These are phyloP conservation scores for Ophiosphaerella narmari DNA, from an alignment of 2,329 filamentous ascomycete genomes.

Conservation along the genomic window DNA sequence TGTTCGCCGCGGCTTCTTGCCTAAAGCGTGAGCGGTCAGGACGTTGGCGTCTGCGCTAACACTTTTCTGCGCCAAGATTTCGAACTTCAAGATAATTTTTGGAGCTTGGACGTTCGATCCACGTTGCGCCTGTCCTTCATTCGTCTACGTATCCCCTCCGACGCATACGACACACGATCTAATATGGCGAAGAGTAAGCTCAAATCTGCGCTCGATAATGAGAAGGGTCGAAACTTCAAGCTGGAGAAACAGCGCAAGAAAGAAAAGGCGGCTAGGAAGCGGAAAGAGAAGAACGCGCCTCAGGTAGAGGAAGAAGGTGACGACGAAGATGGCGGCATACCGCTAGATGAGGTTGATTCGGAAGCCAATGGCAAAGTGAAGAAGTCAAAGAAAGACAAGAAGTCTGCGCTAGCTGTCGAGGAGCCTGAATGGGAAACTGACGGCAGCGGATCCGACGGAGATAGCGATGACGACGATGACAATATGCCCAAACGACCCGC, in stretches of 20 bases:
- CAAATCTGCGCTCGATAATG: conserved; percentile 61
- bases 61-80: conserved; percentile 45
- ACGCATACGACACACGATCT: neutral
- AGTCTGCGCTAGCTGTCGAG: conserved; percentile 26
- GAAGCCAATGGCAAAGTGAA: conserved; percentile 38
- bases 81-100: conserved; percentile 32
- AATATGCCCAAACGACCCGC: conserved; percentile 27
- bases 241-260: conserved; percentile 78
- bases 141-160: neutral
- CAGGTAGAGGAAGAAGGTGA: conserved; percentile 18
- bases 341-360: conserved; percentile 33
- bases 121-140: conserved; percentile 4
- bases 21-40: conserved; percentile 34
- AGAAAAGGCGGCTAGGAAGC: conserved; percentile 59
- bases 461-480: conserved; percentile 43
- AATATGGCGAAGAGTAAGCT: conserved; percentile 58
- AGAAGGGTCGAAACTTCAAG: conserved; percentile 69
- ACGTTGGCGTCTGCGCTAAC: conserved; percentile 29
- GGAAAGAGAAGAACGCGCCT: conserved; percentile 44
- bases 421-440: conserved; percentile 41
- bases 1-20: conserved; percentile 30
- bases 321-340: conserved; percentile 36
- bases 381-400: conserved; percentile 38
- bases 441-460: conserved; percentile 45
- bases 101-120: conserved; percentile 24